Conservation (phyloP, 2,329 filamentous ascomycete genomes). For the Fusarium tricinctum region DNA sequence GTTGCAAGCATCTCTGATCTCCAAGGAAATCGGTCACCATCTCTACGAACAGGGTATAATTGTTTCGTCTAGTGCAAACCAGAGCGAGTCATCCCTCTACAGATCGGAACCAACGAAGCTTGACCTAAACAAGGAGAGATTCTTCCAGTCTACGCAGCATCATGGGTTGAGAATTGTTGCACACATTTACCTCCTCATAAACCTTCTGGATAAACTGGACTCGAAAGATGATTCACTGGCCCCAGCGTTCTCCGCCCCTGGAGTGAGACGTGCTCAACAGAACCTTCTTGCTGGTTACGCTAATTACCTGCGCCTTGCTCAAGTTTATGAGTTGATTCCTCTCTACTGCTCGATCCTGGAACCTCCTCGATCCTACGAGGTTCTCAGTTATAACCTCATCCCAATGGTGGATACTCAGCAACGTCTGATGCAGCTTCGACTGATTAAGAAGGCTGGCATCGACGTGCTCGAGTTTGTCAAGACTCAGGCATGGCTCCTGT, state of each 20-base stretch:
- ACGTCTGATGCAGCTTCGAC: slow-evolving; percentile 76
- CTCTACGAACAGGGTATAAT: slow-evolving; percentile 70
- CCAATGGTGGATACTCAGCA: slow-evolving; percentile 76
- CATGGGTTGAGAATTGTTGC: slow-evolving; percentile 77
- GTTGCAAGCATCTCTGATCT: slow-evolving; percentile 81
- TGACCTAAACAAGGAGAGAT: slow-evolving; percentile 60
- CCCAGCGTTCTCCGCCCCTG: slow-evolving; percentile 29
- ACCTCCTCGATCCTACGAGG: slow-evolving; percentile 73
- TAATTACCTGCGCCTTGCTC: slow-evolving; percentile 78
- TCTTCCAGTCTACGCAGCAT: slow-evolving; percentile 69
- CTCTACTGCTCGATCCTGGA: slow-evolving; percentile 88
- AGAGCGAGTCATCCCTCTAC: slow-evolving; percentile 50
- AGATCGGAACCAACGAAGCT: slow-evolving; percentile 46
- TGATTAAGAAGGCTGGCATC: slow-evolving; percentile 82
- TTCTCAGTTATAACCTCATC: slow-evolving; percentile 82
- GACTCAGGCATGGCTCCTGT: slow-evolving; percentile 71
- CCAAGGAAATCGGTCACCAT: slow-evolving; percentile 70
- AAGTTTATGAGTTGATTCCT: slow-evolving; percentile 83
- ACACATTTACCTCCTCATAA: slow-evolving; percentile 75
- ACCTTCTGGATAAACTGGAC: slow-evolving; percentile 74
- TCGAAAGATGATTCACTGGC: slow-evolving; percentile 34
- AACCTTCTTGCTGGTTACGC: slow-evolving; percentile 87
- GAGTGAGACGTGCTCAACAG: slow-evolving; percentile 69
- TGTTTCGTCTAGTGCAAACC: slow-evolving; percentile 48
- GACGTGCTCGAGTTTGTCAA: slow-evolving; percentile 80